Conservation (phyloP, 1,139 yeast genomes). For the Protomyces inundatus region DNA sequence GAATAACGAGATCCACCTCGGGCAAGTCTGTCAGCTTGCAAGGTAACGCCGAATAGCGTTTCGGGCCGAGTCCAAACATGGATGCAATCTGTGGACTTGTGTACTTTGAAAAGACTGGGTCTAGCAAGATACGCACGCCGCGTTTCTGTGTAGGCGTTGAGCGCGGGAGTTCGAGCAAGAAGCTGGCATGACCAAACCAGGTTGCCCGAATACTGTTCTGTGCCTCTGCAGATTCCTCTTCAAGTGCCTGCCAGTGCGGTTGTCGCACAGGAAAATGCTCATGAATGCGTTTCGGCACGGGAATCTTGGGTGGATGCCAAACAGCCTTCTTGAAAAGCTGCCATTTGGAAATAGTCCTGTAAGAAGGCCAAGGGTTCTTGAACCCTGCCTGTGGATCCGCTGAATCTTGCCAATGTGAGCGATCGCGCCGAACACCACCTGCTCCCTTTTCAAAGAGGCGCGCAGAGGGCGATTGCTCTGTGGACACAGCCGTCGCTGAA, state of each 20-base stretch:
- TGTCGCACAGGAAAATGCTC: conserved; percentile 9
- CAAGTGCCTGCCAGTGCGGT: conserved; percentile 6
- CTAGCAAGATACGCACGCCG: conserved; percentile 29
- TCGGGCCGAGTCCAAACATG: conserved; percentile 65
- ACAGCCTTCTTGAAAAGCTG: conserved; percentile 3
- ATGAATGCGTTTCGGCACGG: conserved; percentile 17
- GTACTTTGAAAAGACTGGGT: conserved; percentile 28
- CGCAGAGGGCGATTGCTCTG: neutral
- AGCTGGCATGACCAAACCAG: conserved; percentile 32
- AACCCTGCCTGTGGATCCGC: neutral
- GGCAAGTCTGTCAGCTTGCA: conserved; percentile 58
- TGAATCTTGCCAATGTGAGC: neutral
- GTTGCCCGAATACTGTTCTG: conserved; percentile 25
- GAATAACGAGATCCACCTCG: conserved; percentile 63
- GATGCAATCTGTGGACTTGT: conserved; percentile 29
- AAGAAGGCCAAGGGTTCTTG: conserved; percentile 23
- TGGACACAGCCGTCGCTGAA: neutral
- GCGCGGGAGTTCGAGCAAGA: conserved; percentile 29
- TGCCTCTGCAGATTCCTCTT: neutral
- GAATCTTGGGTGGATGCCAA: conserved; percentile 9
- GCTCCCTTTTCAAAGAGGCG: neutral
- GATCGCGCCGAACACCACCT: too few relatives aligned
- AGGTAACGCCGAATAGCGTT: conserved; percentile 69
- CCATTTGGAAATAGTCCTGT: conserved; percentile 1
- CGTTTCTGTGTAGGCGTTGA: neutral